Evolutionary conservation across 2,329 filamentous ascomycete species (phyloP).

Genomic region (Alternaria sp.): DNA sequence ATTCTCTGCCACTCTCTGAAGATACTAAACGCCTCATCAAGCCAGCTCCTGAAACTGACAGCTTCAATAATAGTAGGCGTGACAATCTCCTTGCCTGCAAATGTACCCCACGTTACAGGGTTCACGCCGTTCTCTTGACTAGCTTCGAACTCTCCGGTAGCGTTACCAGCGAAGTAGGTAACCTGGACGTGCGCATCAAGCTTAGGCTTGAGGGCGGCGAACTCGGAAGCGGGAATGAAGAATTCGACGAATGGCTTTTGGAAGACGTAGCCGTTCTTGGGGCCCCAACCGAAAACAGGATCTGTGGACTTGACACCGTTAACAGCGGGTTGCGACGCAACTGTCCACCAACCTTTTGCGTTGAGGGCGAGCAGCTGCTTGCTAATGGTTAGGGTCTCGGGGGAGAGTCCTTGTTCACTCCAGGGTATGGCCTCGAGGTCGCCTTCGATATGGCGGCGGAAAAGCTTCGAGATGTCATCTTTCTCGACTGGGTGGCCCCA

Average conservation of each 20-base stretch:
- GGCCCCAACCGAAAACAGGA: constrained; percentile 90
- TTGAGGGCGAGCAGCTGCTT: constrained; percentile 79
- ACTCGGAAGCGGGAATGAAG: constrained; percentile 81
- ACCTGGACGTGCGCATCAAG: constrained; percentile 74
- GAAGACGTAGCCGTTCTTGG: constrained; percentile 90
- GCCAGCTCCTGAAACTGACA: constrained; percentile 92
- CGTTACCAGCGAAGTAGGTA: constrained; percentile 88
- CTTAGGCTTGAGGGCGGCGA: constrained; percentile 69
- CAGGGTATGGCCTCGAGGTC: constrained; percentile 85
- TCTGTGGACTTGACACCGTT: constrained; percentile 83
- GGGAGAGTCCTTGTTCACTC: constrained; percentile 87
- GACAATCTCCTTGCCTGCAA: constrained; percentile 93
- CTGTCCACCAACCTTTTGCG: constrained; percentile 89
- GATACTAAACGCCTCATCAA: constrained; percentile 94
- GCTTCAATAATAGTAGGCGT: constrained; percentile 97
- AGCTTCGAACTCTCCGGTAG: constrained; percentile 77
- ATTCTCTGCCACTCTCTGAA: constrained; percentile 94
- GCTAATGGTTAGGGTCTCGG: constrained; percentile 85
- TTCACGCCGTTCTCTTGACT: constrained; percentile 76
- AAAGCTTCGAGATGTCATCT: constrained; percentile 79
- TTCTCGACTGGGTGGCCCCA: constrained; percentile 80
- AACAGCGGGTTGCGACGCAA: constrained; percentile 93
- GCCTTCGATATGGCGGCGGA: constrained; percentile 81
- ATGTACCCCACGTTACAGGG: constrained; percentile 96
- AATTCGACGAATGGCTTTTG: constrained; percentile 99